A percentile compares a stretch with the other conserved stretches of the same genome.
Evolutionary conservation across 768 basidiomycete genomes (phyloP).

Genomic region (Ramaria sp.): DNA sequence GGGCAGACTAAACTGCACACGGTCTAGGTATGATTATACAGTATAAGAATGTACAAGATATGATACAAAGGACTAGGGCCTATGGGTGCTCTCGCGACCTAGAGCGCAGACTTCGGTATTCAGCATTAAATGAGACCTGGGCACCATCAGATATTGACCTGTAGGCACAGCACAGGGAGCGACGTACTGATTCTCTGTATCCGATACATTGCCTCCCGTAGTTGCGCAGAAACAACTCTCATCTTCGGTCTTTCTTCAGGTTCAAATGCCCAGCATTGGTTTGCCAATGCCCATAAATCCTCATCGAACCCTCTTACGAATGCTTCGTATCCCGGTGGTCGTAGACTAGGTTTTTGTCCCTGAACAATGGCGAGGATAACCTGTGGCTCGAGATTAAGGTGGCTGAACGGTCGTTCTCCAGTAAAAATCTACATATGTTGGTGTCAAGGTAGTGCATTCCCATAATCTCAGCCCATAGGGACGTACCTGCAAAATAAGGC

Average conservation of each 20-base stretch:
- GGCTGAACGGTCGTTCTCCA: neutral
- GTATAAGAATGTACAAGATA: too few relatives aligned
- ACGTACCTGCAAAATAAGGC: constrained; percentile 23
- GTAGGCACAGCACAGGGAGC: neutral
- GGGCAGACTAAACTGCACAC: too few relatives aligned
- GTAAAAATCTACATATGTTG: neutral
- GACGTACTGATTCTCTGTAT: neutral
- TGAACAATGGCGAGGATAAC: neutral
- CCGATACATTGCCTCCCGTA: neutral
- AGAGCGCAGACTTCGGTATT: too few relatives aligned
- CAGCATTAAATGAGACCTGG: neutral
- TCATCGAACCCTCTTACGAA: constrained; percentile 1
- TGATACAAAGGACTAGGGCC: too few relatives aligned
- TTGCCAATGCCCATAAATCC: neutral
- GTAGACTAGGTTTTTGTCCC: neutral
- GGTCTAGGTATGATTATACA: too few relatives aligned
- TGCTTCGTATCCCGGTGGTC: neutral
- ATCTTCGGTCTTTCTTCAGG: neutral
- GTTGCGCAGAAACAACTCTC: neutral
- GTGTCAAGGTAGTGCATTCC: neutral
- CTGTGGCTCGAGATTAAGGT: neutral
- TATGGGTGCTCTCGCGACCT: too few relatives aligned
- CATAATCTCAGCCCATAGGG: neutral
- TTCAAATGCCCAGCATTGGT: neutral
- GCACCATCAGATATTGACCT: neutral